Base-by-base conservation (phyloP, 768 basidiomycete genomes). In the Cubamyces sp. region DNA sequence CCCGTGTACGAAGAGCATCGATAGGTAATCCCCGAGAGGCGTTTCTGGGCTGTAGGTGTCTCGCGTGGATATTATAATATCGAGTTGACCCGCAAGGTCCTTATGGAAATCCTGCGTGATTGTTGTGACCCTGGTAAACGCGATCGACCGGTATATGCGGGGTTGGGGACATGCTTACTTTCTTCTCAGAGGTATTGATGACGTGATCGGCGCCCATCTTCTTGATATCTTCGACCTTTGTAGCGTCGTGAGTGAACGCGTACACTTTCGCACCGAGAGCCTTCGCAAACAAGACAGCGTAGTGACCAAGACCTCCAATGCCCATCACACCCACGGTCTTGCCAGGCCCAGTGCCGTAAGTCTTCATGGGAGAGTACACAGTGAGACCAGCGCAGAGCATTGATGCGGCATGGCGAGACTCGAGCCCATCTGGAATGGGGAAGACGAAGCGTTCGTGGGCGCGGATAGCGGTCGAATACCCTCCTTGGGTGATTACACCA, bases 241-340 rank as follows among this genome's bases (percentile, higher is more conserved):
- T 80, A 48, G 74, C 66, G 25, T 80, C 79, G 71, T 86, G 85
- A 1, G 84, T 81, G 74, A 87, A 85, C 1, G 81, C 86, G 42
- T 80, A 78, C 47, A 87, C 82, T 26, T 84, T 80, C 5, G 81
- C 81, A 1, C 83, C 86, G 47, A 87, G 73, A 0, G 85, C 85
- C 54, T 78, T 78, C 40, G 79, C 81, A 68, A 80, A 83, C 37
- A 82, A 67, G 50, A 81, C 66, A 15, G 66, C 70, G 51, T 67
- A 75, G 61, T 73, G 73, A 0, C 82, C 83, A 21, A 87, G 75
- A 23, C 87, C 87, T 41, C 87, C 87, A 40, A 90, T 80, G 46
- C 87, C 87, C 62, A 89, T 76, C 42, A 90, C 73, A 46, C 86
- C 88, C 64, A 90, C 83, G 62, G 79, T 81, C 75, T 84, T 86